phyloP scores from a whole-genome alignment of 495 filamentous ascomycete genomes.

The Cladorrhinum samala region DNA sequence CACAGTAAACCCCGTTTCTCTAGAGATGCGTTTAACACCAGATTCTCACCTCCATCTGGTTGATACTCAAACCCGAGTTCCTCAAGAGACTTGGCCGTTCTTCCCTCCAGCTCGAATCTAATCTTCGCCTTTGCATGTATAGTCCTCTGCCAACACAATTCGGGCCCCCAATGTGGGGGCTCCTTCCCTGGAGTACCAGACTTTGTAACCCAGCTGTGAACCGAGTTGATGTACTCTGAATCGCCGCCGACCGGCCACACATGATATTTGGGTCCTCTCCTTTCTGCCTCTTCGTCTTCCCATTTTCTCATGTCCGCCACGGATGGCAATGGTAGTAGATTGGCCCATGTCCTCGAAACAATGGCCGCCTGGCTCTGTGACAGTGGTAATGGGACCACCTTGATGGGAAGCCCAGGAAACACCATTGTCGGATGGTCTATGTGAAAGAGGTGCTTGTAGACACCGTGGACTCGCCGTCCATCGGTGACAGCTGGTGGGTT shows the following conservation, averaged over 20 bases:
- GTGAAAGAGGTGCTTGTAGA: constrained; percentile 76
- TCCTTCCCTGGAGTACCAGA: constrained; percentile 50
- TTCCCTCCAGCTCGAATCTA: constrained; percentile 37
- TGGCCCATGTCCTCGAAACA: constrained; percentile 69
- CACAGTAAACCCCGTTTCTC: no score
- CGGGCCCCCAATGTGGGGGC: constrained; percentile 60
- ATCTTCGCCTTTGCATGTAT: constrained; percentile 41
- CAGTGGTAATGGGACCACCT: constrained; percentile 77
- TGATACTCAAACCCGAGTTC: constrained; percentile 40
- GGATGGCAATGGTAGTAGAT: constrained; percentile 57
- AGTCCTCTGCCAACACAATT: constrained; percentile 54
- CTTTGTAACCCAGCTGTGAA: constrained; percentile 54
- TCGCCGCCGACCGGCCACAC: constrained; percentile 61
- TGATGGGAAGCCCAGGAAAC: constrained; percentile 68
- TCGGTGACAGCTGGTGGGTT: constrained; percentile 54
- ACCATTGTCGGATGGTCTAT: constrained; percentile 69
- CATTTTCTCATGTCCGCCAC: constrained; percentile 58
- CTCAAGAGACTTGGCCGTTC: constrained; percentile 33
- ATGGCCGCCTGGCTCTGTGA: constrained; percentile 73
- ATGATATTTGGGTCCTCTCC: constrained; percentile 42
- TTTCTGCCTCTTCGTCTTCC: constrained; percentile 32
- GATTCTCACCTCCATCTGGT: constrained; percentile 16
- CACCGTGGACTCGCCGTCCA: constrained; percentile 59
- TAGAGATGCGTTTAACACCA: no score
- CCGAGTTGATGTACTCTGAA: constrained; percentile 67